Evolutionary conservation across 2,329 filamentous ascomycete species (phyloP).

Genomic region (Simplicillium aogashimaense): DNA sequence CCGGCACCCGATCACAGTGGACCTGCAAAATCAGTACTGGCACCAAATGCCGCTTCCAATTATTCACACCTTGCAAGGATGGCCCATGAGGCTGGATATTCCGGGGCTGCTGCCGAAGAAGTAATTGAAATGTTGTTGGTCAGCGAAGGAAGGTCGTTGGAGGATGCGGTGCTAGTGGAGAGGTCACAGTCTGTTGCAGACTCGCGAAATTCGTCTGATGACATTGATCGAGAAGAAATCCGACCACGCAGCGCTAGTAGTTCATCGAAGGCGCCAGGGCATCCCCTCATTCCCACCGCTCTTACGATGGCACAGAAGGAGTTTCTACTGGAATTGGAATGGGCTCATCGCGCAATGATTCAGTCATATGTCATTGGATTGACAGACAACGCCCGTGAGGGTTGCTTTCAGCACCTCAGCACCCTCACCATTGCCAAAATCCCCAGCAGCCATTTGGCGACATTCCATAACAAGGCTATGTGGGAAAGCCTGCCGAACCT

Average conservation of each 20-base stretch:
- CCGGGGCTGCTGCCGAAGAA: too few species aligned
- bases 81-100: too few species aligned
- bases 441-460: constrained; percentile 48
- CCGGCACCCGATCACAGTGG: too few species aligned
- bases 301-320: constrained; percentile 57
- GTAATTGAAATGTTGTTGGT: too few species aligned
- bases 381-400: constrained; percentile 41
- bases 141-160: too few species aligned
- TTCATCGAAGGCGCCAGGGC: constrained; percentile 11
- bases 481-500: constrained; percentile 50
- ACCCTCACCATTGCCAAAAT: constrained; percentile 55
- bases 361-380: constrained; percentile 57
- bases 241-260: background rate
- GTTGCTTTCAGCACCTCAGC: constrained; percentile 42
- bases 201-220: too few species aligned
- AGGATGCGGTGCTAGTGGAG: too few species aligned
- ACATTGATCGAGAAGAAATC: too few species aligned
- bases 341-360: constrained; percentile 59
- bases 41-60: too few species aligned
- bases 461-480: constrained; percentile 47
- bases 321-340: constrained; percentile 58
- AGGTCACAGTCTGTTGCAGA: too few species aligned
- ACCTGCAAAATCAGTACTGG: too few species aligned
- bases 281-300: constrained; percentile 37
- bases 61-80: too few species aligned